A percentile compares a stretch with the other conserved stretches of the same genome.
phyloP scores from a whole-genome alignment of 2,329 filamentous ascomycete species.

The Ceratocystis alfenasii region DNA sequence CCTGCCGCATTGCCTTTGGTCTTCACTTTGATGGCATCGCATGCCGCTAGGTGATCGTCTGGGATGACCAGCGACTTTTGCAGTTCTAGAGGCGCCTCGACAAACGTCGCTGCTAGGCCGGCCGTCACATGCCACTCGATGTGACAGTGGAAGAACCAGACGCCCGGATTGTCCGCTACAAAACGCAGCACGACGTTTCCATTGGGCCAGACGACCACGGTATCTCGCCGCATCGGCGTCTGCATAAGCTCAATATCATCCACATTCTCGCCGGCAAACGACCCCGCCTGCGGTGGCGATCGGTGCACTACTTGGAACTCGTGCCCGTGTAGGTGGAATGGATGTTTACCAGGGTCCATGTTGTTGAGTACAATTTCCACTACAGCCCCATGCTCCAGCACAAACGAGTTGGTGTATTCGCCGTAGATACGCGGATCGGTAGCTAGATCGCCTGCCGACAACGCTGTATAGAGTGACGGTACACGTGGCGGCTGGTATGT shows the following conservation, averaged over 20 bases:
- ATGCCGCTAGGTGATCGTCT: slow-evolving; percentile 44
- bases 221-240: slow-evolving; percentile 56
- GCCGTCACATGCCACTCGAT: slow-evolving; percentile 64
- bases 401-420: slow-evolving; percentile 50
- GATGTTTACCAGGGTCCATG: slow-evolving; percentile 57
- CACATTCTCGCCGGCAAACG: slow-evolving; percentile 38
- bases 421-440: slow-evolving; percentile 53
- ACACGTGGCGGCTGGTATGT: slow-evolving; percentile 66
- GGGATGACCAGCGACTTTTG: slow-evolving; percentile 52
- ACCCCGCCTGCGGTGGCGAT: slow-evolving; percentile 44
- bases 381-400: slow-evolving; percentile 55
- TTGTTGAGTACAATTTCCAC: slow-evolving; percentile 71
- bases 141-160: slow-evolving; percentile 70
- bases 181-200: slow-evolving; percentile 61
- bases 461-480: slow-evolving; percentile 64
- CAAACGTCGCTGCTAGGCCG: slow-evolving; percentile 53
- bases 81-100: slow-evolving; percentile 51
- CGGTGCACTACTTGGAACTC: slow-evolving; percentile 57
- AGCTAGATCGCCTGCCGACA: slow-evolving; percentile 49
- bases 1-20: slow-evolving; percentile 61
- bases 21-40: slow-evolving; percentile 40
- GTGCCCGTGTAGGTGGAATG: slow-evolving; percentile 69
- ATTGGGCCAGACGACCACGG: slow-evolving; percentile 49
- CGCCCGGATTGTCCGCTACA: slow-evolving; percentile 50
- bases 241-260: slow-evolving; percentile 38